These are phyloP conservation scores for Kodamaea kakaduensis DNA, from an alignment of 805 yeast genomes.

Conservation along the genomic window DNA sequence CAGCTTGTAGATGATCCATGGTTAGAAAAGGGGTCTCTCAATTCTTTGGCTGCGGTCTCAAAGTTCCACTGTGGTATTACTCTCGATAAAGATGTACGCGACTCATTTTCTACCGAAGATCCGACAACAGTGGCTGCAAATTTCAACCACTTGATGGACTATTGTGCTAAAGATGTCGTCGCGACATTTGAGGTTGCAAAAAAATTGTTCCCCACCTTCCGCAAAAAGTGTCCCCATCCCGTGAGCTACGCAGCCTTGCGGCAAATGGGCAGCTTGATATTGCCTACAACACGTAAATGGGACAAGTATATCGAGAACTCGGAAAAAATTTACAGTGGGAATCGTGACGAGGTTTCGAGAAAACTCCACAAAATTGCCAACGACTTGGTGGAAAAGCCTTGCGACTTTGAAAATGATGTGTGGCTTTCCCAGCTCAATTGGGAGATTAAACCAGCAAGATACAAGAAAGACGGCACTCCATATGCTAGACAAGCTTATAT, in stretches of 20 bases:
- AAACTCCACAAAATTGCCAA: conserved; percentile 59
- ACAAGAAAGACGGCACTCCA: conserved; percentile 67
- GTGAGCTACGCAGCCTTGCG: conserved; percentile 86
- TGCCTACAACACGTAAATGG: conserved; percentile 81
- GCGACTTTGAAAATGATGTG: conserved; percentile 48
- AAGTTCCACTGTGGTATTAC: conserved; percentile 67
- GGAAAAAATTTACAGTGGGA: conserved; percentile 61
- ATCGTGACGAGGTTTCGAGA: conserved; percentile 51
- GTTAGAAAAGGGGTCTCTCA: conserved; percentile 71
- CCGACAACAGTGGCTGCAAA: conserved; percentile 50
- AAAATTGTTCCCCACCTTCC: conserved; percentile 66
- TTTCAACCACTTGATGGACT: conserved; percentile 60
- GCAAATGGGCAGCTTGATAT: conserved; percentile 64
- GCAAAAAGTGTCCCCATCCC: conserved; percentile 80
- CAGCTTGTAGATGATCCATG: conserved; percentile 68
- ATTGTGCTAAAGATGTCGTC: conserved; percentile 83
- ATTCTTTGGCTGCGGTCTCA: conserved; percentile 77
- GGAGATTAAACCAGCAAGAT: conserved; percentile 57
- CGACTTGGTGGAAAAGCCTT: conserved; percentile 43
- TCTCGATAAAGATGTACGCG: conserved; percentile 65
- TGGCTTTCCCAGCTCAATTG: conserved; percentile 92
- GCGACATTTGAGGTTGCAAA: conserved; percentile 69
- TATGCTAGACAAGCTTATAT: conserved; percentile 66
- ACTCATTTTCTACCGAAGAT: conserved; percentile 54
- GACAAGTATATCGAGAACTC: conserved; percentile 61